These are phyloP conservation scores for Cutaneotrichosporon cutaneum DNA, from an alignment of 1,284 basidiomycete species.

Conservation along the genomic window DNA sequence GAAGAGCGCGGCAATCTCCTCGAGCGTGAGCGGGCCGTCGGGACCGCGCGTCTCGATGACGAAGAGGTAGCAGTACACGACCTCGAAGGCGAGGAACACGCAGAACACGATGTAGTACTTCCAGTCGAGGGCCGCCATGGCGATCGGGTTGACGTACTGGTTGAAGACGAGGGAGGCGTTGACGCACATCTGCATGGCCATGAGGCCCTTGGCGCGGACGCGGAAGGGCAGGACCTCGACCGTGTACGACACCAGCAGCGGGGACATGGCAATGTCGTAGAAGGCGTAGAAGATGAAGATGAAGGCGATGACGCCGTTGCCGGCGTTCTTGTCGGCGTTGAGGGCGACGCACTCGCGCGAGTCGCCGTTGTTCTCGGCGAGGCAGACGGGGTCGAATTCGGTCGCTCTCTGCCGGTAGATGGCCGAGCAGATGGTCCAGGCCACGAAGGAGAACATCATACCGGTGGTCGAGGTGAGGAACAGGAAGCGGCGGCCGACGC, in stretches of 20 bases:
- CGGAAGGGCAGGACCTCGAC: constrained; percentile 31
- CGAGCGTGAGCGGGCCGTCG: constrained; percentile 38
- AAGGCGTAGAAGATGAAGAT: constrained; percentile 49
- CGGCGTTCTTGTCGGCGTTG: constrained; percentile 20
- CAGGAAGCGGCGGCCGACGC: constrained; percentile 37
- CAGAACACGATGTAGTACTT: constrained; percentile 45
- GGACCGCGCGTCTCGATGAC: constrained; percentile 45
- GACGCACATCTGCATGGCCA: constrained; percentile 53
- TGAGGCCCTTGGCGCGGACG: constrained; percentile 74
- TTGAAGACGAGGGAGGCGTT: constrained; percentile 46
- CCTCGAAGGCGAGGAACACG: constrained; percentile 42
- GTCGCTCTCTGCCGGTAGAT: constrained; percentile 50
- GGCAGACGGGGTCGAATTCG: constrained; percentile 23
- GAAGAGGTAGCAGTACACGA: constrained; percentile 49
- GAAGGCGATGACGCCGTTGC: constrained; percentile 25
- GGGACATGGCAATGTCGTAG: constrained; percentile 52
- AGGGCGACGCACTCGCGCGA: constrained; percentile 59
- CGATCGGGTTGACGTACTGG: constrained; percentile 51
- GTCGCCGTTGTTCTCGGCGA: constrained; percentile 39
- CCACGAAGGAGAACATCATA: constrained; percentile 58
- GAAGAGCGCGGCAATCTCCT: constrained; percentile 44
- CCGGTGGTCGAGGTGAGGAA: constrained; percentile 26
- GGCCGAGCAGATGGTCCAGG: constrained; percentile 71
- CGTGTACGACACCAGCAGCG: constrained; percentile 24
- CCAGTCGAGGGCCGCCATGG: constrained; percentile 34